Base-by-base conservation (phyloP, 306 rosid genomes). In the Mimosa pudica region DNA sequence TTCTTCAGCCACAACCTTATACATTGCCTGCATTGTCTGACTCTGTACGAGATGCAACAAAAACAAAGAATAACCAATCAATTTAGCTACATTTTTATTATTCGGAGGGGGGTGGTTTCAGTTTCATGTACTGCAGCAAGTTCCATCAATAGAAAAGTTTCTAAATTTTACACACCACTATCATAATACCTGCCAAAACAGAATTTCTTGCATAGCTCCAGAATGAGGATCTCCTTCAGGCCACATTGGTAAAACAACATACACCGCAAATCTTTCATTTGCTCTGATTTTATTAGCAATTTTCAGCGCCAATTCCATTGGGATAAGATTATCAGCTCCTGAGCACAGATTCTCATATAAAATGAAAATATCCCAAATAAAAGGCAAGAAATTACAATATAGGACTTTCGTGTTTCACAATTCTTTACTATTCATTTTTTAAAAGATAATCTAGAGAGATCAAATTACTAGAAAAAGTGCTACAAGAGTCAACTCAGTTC, bases 311-410 rank as follows among this genome's bases (percentile, higher is more conserved):
- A 96, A 83, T 81, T 96, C 98, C 96, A 93, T 91, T 65, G 99
- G 99, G 70, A 96, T 93, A 48, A 96, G 98, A 89, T 96, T 86
- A 80, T 96, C 99, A 82, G 93, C 99, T 78, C 99, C 99, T 96
- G 94, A 65, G 68, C 89, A 74, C 46, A 82, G 61, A 63, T 62
- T 67, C 68, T 67, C 52, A 44, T 73, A 38, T 58, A 79, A 80
- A 63, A 49, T 60, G 7, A n/a, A 76, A 69, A 69, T 9, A 20
- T 69, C 38, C 38, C 10, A 35, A 52, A 44, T 69, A n/a, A 42
- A 67, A 38, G 62, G 52, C 45, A 24, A 55, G 67, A 80, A 14
- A 46, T 54, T 36, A 35, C 12, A 49, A 11, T 1, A 58, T 1
- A 52, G 70, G 36, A 45, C 11, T 18, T 10, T 18, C 36, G 4